phyloP scores from a whole-genome alignment of 495 filamentous ascomycete genomes.

The Aspergillus carlsbadensis region DNA sequence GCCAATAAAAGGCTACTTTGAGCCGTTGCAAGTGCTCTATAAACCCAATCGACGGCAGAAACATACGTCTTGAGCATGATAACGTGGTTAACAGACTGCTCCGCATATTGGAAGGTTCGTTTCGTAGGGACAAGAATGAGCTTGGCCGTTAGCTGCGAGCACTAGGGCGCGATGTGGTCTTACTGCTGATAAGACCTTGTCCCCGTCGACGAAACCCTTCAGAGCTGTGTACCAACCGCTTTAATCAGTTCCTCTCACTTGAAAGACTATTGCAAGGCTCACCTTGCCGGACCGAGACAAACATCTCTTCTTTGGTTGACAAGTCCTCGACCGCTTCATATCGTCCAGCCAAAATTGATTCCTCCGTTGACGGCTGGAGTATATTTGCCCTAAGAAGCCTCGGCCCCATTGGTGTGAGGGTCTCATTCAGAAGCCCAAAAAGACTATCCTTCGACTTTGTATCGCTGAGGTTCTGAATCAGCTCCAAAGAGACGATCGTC shows the following conservation, averaged over 20 bases:
- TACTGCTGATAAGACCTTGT: conserved; percentile 38
- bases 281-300: conserved; percentile 71
- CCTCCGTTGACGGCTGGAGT: conserved; percentile 83
- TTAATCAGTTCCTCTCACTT: background rate
- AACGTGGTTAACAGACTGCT: conserved; percentile 82
- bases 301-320: conserved; percentile 81
- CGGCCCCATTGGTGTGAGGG: conserved; percentile 82
- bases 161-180: conserved; percentile 6
- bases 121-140: conserved; percentile 67
- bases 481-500: conserved; percentile 79
- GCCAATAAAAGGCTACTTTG: conserved; percentile 62
- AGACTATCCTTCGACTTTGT: conserved; percentile 73
- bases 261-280: conserved; percentile 11
- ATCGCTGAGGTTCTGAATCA: conserved; percentile 84
- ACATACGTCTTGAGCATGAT: conserved; percentile 85
- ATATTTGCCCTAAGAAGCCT: conserved; percentile 78
- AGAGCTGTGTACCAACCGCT: conserved; percentile 48
- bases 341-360: conserved; percentile 58
- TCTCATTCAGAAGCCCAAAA: conserved; percentile 81
- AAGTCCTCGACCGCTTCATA: conserved; percentile 87
- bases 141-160: conserved; percentile 40
- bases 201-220: conserved; percentile 63
- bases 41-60: conserved; percentile 62
- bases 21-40: conserved; percentile 64
- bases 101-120: conserved; percentile 61